Evolutionary conservation across 768 basidiomycete genomes (phyloP).

Genomic region (Rhizopogon roseolus): DNA sequence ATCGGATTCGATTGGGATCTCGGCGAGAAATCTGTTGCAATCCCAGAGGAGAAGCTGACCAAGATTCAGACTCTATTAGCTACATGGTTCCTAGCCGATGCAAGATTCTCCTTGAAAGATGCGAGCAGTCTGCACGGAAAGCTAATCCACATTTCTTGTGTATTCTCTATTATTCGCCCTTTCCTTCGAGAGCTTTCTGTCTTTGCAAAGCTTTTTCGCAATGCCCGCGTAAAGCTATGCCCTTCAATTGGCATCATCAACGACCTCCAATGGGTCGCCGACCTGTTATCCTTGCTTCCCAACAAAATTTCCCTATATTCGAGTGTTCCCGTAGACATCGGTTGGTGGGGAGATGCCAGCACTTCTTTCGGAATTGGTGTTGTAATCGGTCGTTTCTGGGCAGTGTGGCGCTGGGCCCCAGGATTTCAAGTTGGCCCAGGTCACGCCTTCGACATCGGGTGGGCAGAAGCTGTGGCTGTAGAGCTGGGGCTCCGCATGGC

Average conservation of each 20-base stretch:
- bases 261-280: too few relatives aligned
- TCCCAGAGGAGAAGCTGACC: constrained; percentile 23
- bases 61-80: constrained; percentile 1
- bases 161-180: constrained; percentile 21
- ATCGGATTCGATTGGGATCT: constrained; percentile 36
- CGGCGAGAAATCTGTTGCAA: constrained; percentile 16
- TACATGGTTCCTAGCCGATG: too few relatives aligned
- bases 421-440: constrained; percentile 26
- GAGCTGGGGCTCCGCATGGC: constrained; percentile 26
- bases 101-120: too few relatives aligned
- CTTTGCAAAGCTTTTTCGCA: constrained; percentile 18
- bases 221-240: constrained; percentile 12
- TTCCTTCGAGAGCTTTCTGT: constrained; percentile 15
- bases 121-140: constrained; percentile 18
- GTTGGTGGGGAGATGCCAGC: constrained; percentile 33
- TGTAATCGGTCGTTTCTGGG: constrained; percentile 22
- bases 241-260: background rate
- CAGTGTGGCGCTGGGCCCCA: constrained; percentile 23
- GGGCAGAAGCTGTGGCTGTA: constrained; percentile 35
- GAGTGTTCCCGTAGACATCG: constrained; percentile 16
- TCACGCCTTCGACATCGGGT: constrained; percentile 27
- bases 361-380: constrained; percentile 31
- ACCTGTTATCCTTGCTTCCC: too few relatives aligned
- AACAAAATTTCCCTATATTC: constrained; percentile 9
- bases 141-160: constrained; percentile 24